These are phyloP conservation scores for Cryptococcus sp. DNA, from an alignment of 1,284 basidiomycete genomes.

Conservation along the genomic window DNA sequence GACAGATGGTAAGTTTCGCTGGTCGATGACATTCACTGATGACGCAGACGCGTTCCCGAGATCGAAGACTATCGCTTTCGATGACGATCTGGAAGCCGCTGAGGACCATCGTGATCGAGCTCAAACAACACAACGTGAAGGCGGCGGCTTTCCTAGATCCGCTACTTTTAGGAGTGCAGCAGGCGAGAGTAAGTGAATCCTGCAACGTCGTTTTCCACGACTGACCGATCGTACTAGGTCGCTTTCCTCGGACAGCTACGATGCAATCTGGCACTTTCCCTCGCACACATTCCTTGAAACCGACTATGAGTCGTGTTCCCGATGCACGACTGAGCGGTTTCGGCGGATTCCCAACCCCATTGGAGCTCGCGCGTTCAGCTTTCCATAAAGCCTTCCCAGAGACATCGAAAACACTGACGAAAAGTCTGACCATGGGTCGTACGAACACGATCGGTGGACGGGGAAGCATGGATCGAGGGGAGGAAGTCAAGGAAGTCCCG, in stretches of 20 bases:
- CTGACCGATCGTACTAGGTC: constrained; percentile 6
- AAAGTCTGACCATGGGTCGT: constrained; percentile 71
- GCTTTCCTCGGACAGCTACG: constrained; percentile 31
- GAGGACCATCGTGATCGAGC: constrained; percentile 26
- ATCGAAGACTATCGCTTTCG: constrained; percentile 63
- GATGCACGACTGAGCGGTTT: constrained; percentile 57
- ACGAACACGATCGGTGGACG: constrained; percentile 63
- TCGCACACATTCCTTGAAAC: constrained; percentile 48
- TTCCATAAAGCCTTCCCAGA: constrained; percentile 64
- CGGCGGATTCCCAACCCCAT: constrained; percentile 87
- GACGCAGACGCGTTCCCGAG: constrained; percentile 55
- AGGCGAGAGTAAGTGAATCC: constrained; percentile 18
- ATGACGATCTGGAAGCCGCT: constrained; percentile 47
- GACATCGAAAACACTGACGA: constrained; percentile 59
- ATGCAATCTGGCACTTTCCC: constrained; percentile 38
- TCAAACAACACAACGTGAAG: constrained; percentile 33
- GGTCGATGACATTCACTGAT: background rate
- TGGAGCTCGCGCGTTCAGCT: constrained; percentile 60
- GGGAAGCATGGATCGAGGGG: constrained; percentile 52
- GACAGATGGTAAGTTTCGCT: constrained; percentile 23
- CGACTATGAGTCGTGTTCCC: constrained; percentile 43
- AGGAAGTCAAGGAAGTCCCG: constrained; percentile 59
- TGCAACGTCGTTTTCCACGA: background rate
- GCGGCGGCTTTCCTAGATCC: constrained; percentile 42
- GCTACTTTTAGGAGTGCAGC: constrained; percentile 40